Evolutionary conservation across 768 basidiomycete species (phyloP), one percentile per base, ranked within the genome.

Genomic region (Holtermannia corniformis): DNA sequence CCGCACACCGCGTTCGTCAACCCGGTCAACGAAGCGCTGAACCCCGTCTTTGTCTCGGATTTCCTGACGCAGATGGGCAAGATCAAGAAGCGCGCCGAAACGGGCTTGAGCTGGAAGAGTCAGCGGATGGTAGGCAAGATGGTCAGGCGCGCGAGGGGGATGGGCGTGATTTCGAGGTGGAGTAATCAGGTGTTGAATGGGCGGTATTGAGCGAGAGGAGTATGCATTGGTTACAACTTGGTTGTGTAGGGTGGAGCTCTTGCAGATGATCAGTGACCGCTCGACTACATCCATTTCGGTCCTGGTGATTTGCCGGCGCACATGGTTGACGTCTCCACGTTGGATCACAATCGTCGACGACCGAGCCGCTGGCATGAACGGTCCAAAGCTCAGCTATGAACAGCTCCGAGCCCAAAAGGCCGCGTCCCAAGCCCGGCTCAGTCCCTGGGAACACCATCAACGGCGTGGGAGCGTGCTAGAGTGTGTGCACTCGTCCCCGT

Each of bases 71-170:
- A 58, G 49, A 58, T 58, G 57, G 57, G 57, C 52, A 87, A 84
- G 76, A 85, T 91, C 58, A 76, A 77, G 56, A 74, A 75, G 23
- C 80, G 90, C 49, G 77, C 79, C 10, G 67, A 78, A 23, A 90
- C 86, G 0, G 73, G 76, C 7, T 75, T 93, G 28, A 87, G 87
- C 1, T 77, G 80, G 68, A 81, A 81, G 73, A 84, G 75, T 50
- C 90, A 92, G 68, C 79, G 87, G 42, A 77, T 78, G 55, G 58
- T 92, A 4, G 84, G 80, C 56, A 87, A 87, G 72, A 87, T 88
- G 26, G 82, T 93, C 55, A 81, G 85, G 41, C 75, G 90, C 52
- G 85, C 90, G 56, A 87, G 83, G 74, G 83, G 83, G 79, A 88
- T 91, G 85, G 89, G 90, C 46, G 66, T 86, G 54, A 79, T 91